Evolutionary conservation across 2,329 filamentous ascomycete genomes (phyloP), one percentile per base, ranked within the genome.

Genomic region (Phyllachora maydis): DNA sequence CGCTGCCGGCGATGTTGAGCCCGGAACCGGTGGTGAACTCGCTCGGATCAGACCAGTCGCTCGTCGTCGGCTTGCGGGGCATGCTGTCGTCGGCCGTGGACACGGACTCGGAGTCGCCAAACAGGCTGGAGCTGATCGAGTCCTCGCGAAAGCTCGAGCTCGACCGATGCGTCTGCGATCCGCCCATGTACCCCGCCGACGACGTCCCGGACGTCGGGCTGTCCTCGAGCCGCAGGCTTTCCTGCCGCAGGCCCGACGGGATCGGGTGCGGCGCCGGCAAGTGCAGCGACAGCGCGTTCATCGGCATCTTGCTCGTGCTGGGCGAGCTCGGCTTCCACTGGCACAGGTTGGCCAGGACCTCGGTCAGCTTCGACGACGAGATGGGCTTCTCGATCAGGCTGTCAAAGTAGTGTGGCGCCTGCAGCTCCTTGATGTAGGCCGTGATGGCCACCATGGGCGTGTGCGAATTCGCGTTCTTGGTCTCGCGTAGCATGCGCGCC

Each of bases 391-490:
- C 83, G 24, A 98, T 81, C 24, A 98, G 56, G 1, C 78, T 79
- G 43, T 95, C 83, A 40, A 98, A 98, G 46, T 93, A 79, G 48
- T 98, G 85, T 4, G 81, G 79, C 29, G 83, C 82, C 35, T 88
- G 83, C 3, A 98, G 58, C 41, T 98, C 88, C 43, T 95, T 95
- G n/a, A 98, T 56, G 45, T 98, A 98, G 5, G 88, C 85, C 4
- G 88, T 98, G 16, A 98, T 85, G 22, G 82, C 83, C 27, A 98
- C 81, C 30, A 98, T 91, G 0, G 88, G 88, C 1, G 88, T 98
- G 36, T 88, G 72, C 0, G 78, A 76, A 42, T 98, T 98, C 28
- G 79, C 69, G 43, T 93, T 93, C 52, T 85, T 88, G 1, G 85
- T 93, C 42, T 95, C 85, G 22, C 88, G 72, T 35, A 98, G 82